phyloP scores from a whole-genome alignment of 495 filamentous ascomycete species.

The Daldinia childiae region DNA sequence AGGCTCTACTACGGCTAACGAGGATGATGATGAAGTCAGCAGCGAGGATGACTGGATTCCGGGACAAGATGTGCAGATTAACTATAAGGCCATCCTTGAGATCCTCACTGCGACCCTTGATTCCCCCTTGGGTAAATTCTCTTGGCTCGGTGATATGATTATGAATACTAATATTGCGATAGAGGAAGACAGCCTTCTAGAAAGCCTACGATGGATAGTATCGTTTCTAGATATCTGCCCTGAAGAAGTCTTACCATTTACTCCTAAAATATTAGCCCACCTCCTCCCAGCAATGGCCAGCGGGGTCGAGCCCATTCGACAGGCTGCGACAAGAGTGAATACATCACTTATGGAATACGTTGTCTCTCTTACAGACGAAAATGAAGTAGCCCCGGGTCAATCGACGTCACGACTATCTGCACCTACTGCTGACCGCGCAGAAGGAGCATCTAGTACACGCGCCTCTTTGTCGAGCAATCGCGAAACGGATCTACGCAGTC shows the following conservation, averaged over 20 bases:
- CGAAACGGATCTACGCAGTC: slow-evolving; percentile 63
- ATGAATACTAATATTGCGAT: slow-evolving; percentile 13
- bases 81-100: slow-evolving; percentile 89
- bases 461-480: slow-evolving; percentile 63
- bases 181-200: slow-evolving; percentile 92
- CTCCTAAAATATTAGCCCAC: slow-evolving; percentile 88
- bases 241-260: slow-evolving; percentile 95
- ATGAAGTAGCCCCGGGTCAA: slow-evolving; percentile 54
- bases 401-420: slow-evolving; percentile 58
- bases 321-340: slow-evolving; percentile 89
- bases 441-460: slow-evolving; percentile 62
- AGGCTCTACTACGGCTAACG: slow-evolving; percentile 68
- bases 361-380: slow-evolving; percentile 85
- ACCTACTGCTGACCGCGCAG: slow-evolving; percentile 63
- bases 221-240: slow-evolving; percentile 97
- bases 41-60: slow-evolving; percentile 95
- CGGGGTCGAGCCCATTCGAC: slow-evolving; percentile 84
- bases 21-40: slow-evolving; percentile 63
- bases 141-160: slow-evolving; percentile 27
- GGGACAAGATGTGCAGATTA: slow-evolving; percentile 95
- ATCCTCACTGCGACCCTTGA: slow-evolving; percentile 92
- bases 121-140: slow-evolving; percentile 73
- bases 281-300: slow-evolving; percentile 95
- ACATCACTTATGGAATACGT: slow-evolving; percentile 90
- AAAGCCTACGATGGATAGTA: slow-evolving; percentile 94